These are phyloP conservation scores for Atkinsonella hypoxylon DNA, from an alignment of 2,329 filamentous ascomycete genomes.

Conservation along the genomic window DNA sequence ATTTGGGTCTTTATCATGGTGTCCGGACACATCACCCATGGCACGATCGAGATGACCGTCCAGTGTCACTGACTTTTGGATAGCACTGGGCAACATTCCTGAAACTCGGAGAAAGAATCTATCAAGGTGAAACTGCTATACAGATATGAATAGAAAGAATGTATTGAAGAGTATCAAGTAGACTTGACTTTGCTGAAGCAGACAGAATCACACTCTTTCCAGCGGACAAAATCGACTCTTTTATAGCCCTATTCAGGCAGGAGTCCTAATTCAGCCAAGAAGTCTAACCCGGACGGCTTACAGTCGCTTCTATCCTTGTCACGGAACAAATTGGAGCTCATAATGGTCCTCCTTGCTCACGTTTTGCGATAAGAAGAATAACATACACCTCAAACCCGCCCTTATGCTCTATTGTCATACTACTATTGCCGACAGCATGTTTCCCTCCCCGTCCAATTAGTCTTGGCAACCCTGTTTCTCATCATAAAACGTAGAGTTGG, in stretches of 20 bases:
- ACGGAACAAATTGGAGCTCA: not conserved
- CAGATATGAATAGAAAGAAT: not conserved
- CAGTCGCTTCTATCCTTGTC: not conserved
- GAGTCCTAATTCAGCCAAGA: too few relatives aligned
- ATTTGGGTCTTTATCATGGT: not conserved
- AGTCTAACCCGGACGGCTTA: too few relatives aligned
- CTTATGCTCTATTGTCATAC: not conserved
- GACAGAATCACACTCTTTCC: not conserved
- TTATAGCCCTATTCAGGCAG: not conserved
- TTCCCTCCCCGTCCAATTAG: not conserved
- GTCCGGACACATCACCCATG: conserved; percentile 4
- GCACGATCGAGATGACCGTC: conserved; percentile 5
- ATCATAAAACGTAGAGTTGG: not conserved
- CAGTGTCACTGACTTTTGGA: conserved; percentile 3
- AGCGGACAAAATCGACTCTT: not conserved
- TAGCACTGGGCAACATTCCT: conserved; percentile 7
- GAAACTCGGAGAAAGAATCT: too few relatives aligned
- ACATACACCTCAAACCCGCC: not conserved
- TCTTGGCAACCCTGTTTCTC: not conserved
- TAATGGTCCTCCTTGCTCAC: not conserved
- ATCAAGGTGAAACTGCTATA: too few relatives aligned
- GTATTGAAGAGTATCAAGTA: too few relatives aligned
- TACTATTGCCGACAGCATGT: not conserved
- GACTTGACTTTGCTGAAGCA: not conserved
- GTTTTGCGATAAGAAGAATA: not conserved